Conservation (phyloP, 345 rosid species). For the Anastatica hierochuntica region DNA sequence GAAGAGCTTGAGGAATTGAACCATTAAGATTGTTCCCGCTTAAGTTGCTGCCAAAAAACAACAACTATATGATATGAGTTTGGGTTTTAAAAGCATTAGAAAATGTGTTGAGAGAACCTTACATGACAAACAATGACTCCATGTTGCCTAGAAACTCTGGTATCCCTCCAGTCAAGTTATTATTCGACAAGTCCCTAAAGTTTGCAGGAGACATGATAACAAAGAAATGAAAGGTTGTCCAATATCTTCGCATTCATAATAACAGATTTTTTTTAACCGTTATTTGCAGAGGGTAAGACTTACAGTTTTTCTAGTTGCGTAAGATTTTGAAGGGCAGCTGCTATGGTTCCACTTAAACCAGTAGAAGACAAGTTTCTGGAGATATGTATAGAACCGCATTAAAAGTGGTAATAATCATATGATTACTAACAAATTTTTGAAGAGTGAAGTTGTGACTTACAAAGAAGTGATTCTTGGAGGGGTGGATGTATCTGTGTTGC, state of each 20-base stretch:
- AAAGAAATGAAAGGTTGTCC: too few species aligned
- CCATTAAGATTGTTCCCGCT: constrained; percentile 32
- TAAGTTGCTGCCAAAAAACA: constrained; percentile 26
- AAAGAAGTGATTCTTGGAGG: neutral
- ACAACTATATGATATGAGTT: too few species aligned
- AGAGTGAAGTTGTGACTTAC: neutral
- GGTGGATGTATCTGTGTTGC: neutral
- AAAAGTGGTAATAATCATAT: neutral
- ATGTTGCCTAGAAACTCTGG: constrained; percentile 33
- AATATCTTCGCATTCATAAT: too few species aligned
- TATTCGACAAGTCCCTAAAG: constrained; percentile 32
- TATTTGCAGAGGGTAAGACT: too few species aligned
- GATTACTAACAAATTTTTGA: neutral
- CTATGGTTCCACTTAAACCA: constrained; percentile 28
- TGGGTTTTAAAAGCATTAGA: neutral
- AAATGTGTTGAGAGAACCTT: constrained; percentile 13
- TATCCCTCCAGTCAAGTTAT: too few species aligned
- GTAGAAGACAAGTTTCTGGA: constrained; percentile 33
- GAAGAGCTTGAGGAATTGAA: constrained; percentile 24
- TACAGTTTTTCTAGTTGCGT: constrained; percentile 3
- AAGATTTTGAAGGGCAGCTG: constrained; percentile 22
- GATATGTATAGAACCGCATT: neutral
- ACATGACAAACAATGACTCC: constrained; percentile 31
- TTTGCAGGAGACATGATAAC: neutral
- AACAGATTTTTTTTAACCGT: too few species aligned